Conservation (phyloP, 129 eudicot genomes). For the Flaveria robusta region DNA sequence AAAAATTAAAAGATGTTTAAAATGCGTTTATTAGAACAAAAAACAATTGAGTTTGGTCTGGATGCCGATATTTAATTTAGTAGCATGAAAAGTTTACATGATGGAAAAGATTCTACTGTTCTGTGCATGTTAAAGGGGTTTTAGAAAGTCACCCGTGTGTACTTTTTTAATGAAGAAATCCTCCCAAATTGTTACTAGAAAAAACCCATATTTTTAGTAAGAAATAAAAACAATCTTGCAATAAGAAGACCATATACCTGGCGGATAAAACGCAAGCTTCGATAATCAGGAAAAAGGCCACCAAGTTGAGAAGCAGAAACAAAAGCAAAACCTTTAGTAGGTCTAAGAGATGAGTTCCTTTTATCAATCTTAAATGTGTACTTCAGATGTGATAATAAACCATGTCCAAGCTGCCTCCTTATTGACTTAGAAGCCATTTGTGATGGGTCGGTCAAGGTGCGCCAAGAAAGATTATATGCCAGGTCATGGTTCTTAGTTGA, state of each 20-base stretch:
- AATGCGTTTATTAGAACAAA: not conserved
- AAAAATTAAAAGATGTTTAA: not conserved
- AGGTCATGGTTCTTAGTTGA: slow-evolving; percentile 70
- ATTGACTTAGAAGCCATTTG: slow-evolving; percentile 73
- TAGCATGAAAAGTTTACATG: not conserved
- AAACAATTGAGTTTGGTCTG: not conserved
- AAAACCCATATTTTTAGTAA: not conserved
- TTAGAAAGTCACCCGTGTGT: not conserved
- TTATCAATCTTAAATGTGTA: slow-evolving; percentile 74
- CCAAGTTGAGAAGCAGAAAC: slow-evolving; percentile 70
- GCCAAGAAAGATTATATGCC: slow-evolving; percentile 78
- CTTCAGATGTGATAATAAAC: slow-evolving; percentile 68
- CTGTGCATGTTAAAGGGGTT: not conserved
- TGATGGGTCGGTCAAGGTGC: slow-evolving; percentile 75
- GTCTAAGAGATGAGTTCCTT: slow-evolving; percentile 82
- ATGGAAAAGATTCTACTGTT: not conserved
- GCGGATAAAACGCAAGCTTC: slow-evolving; percentile 81
- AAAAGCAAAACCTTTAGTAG: slow-evolving; percentile 83
- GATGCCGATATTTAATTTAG: not conserved
- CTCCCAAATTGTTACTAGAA: not conserved
- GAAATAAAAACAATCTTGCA: not conserved
- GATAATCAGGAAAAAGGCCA: slow-evolving; percentile 82
- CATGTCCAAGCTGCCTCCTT: slow-evolving; percentile 93
- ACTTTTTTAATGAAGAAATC: not conserved
- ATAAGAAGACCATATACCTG: slow-evolving; percentile 52